Evolutionary conservation across 1,284 basidiomycete genomes (phyloP).

Genomic region (Cystobasidium sp.): DNA sequence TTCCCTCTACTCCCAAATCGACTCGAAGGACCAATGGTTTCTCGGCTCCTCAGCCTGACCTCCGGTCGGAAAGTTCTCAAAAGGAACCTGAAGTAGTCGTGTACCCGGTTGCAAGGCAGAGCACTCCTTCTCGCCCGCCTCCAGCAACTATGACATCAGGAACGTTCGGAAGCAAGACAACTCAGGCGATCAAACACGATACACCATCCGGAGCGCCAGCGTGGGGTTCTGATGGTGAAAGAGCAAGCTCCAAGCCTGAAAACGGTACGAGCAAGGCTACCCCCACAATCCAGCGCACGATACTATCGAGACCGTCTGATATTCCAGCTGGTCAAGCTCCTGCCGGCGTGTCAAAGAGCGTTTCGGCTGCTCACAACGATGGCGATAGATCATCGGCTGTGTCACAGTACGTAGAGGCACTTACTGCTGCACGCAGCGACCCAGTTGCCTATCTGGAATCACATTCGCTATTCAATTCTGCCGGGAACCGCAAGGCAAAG

Average conservation of each 20-base stretch:
- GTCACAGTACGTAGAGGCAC: constrained; percentile 15
- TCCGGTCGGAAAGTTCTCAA: not conserved
- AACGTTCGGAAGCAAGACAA: not conserved
- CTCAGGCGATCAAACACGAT: not conserved
- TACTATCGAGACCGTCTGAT: constrained; percentile 5
- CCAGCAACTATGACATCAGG: not conserved
- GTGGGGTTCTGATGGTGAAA: not conserved
- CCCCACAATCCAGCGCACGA: constrained; percentile 2
- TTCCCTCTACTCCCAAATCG: not conserved
- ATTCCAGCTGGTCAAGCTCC: constrained; percentile 15
- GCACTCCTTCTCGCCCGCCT: not conserved
- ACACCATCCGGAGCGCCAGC: constrained; percentile 13
- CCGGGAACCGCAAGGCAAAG: constrained; percentile 13
- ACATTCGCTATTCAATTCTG: constrained; percentile 21
- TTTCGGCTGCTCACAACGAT: constrained; percentile 9
- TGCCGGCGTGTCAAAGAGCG: not conserved
- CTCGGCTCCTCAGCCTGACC: not conserved
- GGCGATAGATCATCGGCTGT: constrained; percentile 1
- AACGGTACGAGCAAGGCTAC: not conserved
- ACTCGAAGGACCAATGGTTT: not conserved
- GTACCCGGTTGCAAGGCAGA: not conserved
- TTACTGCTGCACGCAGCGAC: constrained; percentile 28
- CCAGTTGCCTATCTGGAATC: constrained; percentile 33
- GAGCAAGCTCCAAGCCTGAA: constrained; percentile 5
- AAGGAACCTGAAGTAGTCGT: not conserved